phyloP scores from a whole-genome alignment of 2,329 filamentous ascomycete genomes.

The Neophaeococcomyces mojaviensis region DNA sequence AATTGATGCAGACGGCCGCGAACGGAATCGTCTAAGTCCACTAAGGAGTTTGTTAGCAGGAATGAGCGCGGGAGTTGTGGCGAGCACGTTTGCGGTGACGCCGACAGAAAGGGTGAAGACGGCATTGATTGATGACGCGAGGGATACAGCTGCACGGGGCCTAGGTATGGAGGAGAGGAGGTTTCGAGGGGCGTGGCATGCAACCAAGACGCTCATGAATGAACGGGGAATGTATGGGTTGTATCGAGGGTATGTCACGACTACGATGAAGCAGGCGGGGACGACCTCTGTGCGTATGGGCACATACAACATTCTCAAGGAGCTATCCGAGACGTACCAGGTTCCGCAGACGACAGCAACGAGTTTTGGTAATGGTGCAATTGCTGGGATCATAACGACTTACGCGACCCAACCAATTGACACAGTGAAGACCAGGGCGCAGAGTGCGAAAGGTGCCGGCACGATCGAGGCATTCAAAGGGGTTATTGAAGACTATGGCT shows the following conservation, averaged over 20 bases:
- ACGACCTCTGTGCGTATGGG: conserved; percentile 57
- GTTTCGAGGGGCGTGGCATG: conserved; percentile 47
- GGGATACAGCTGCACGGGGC: conserved; percentile 27
- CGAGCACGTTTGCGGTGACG: conserved; percentile 58
- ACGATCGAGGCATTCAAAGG: conserved; percentile 50
- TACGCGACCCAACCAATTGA: conserved; percentile 40
- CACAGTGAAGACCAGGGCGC: conserved; percentile 35
- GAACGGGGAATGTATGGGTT: conserved; percentile 47
- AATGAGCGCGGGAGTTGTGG: conserved; percentile 56
- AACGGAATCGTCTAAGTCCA: conserved; percentile 51
- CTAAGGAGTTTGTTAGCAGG: conserved; percentile 54
- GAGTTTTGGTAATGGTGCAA: conserved; percentile 56
- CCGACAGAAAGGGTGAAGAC: conserved; percentile 64
- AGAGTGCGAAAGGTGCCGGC: conserved; percentile 49
- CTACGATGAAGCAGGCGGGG: conserved; percentile 55
- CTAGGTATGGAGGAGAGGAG: conserved; percentile 26
- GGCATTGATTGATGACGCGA: conserved; percentile 56
- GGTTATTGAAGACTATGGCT: conserved; percentile 50
- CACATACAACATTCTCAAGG: conserved; percentile 57
- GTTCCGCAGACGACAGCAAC: conserved; percentile 44
- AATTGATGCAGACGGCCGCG: conserved; percentile 41
- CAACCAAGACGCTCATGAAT: conserved; percentile 40
- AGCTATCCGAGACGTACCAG: conserved; percentile 43
- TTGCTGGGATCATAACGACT: conserved; percentile 47
- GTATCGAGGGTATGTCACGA: conserved; percentile 53